Conservation (phyloP, 1,284 basidiomycete species). For the Rhodotorula sp. region DNA sequence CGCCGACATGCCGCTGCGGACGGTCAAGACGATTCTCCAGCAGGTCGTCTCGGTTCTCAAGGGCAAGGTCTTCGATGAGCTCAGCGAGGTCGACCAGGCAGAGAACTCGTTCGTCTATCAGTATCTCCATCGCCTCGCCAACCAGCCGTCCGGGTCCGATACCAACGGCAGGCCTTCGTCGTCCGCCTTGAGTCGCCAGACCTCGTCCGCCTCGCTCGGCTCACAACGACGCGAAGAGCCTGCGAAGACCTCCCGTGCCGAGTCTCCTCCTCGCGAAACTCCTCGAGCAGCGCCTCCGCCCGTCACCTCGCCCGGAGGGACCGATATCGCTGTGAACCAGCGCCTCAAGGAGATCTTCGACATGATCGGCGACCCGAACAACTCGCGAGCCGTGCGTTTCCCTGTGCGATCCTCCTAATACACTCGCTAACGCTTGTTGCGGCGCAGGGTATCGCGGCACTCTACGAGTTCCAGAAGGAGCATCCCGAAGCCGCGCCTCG, state of each 20-base stretch:
- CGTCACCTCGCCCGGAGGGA: conserved; percentile 18
- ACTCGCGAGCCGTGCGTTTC: conserved; percentile 58
- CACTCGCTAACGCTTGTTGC: background rate
- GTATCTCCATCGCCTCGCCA: conserved; percentile 45
- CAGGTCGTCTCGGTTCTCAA: conserved; percentile 68
- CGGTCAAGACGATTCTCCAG: conserved; percentile 96
- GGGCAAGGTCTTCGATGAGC: conserved; percentile 52
- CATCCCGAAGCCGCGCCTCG: conserved; percentile 82
- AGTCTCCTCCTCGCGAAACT: background rate
- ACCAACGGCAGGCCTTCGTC: conserved; percentile 4
- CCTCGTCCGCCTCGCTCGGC: conserved; percentile 13
- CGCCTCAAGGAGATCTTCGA: conserved; percentile 80
- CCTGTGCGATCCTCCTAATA: conserved; percentile 53
- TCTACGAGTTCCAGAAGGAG: conserved; percentile 89
- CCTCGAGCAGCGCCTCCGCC: background rate
- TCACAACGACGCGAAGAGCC: conserved; percentile 5
- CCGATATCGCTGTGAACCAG: conserved; percentile 42
- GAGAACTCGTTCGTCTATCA: conserved; percentile 50
- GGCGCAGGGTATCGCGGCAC: conserved; percentile 75
- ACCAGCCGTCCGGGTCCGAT: conserved; percentile 7
- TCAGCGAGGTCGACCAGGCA: conserved; percentile 46
- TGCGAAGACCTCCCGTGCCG: background rate
- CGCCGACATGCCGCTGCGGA: conserved; percentile 94
- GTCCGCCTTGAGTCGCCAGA: conserved; percentile 12
- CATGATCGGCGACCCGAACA: conserved; percentile 77